Percentiles rank a stretch among this genome's conserved stretches.
Conservation (phyloP, 805 yeast species). For the Schizosaccharomyces cryophilus region DNA sequence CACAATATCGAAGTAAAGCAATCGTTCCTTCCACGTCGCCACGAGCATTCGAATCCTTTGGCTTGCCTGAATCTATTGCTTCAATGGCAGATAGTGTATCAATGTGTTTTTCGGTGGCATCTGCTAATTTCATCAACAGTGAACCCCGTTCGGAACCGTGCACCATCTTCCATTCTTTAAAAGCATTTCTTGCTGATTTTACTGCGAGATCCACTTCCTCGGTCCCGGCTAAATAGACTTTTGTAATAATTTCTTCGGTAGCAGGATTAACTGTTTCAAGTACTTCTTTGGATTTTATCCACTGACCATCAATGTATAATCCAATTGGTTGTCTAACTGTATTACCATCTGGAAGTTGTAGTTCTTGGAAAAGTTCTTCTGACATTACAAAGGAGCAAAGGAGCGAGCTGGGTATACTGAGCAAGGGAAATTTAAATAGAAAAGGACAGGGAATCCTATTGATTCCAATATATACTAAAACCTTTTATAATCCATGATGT, state of each 20-base stretch:
- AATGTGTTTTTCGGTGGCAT: slow-evolving; percentile 43
- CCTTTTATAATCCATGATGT: no score
- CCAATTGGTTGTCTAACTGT: slow-evolving; percentile 62
- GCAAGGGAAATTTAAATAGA: no score
- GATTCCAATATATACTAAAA: no score
- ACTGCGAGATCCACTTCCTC: slow-evolving; percentile 78
- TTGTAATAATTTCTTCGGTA: slow-evolving; percentile 33
- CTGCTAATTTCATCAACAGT: slow-evolving; percentile 48
- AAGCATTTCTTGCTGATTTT: slow-evolving; percentile 59
- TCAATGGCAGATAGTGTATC: slow-evolving; percentile 60
- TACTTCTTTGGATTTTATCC: slow-evolving; percentile 31
- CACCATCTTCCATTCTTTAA: slow-evolving; percentile 42
- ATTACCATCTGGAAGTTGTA: slow-evolving; percentile 51
- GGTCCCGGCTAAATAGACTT: slow-evolving; percentile 47
- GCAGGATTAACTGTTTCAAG: slow-evolving; percentile 25
- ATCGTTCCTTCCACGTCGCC: slow-evolving; percentile 55
- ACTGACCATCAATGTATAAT: slow-evolving; percentile 56
- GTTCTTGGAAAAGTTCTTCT: not conserved
- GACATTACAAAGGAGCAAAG: not conserved
- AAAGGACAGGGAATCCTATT: no score
- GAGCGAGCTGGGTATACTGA: no score
- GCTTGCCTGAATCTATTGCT: slow-evolving; percentile 69
- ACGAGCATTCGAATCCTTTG: slow-evolving; percentile 26
- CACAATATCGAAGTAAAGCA: slow-evolving; percentile 54
- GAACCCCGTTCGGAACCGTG: slow-evolving; percentile 46